phyloP scores from a whole-genome alignment of 2,329 filamentous ascomycete species.

The Plectosphaerella cucumerina region DNA sequence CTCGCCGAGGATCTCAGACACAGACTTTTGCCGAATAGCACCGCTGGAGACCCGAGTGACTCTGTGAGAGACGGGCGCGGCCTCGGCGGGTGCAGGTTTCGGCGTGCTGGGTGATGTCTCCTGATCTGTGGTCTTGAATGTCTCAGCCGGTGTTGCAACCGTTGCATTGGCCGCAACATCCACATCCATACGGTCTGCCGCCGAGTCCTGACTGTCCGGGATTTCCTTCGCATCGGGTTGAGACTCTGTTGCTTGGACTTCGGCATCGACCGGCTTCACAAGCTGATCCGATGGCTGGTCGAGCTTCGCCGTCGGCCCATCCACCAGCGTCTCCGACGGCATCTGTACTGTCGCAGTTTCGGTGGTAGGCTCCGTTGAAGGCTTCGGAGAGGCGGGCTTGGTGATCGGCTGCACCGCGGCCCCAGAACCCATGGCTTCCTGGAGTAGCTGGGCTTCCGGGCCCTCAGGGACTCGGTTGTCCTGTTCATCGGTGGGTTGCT shows the following conservation, averaged over 20 bases:
- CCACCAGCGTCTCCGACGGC: neutral
- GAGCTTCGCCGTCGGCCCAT: neutral
- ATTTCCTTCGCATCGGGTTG: slow-evolving; percentile 19
- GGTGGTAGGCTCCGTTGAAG: neutral
- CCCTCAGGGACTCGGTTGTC: slow-evolving; percentile 19
- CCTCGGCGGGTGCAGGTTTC: slow-evolving; percentile 5
- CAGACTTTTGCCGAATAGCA: slow-evolving; percentile 66
- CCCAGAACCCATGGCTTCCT: slow-evolving; percentile 29
- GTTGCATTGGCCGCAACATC: slow-evolving; percentile 20
- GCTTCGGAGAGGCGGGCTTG: neutral
- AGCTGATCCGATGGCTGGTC: neutral
- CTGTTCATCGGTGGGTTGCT: slow-evolving; percentile 2
- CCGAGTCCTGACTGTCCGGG: slow-evolving; percentile 29
- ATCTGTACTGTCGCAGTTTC: neutral
- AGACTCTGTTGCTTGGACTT: neutral
- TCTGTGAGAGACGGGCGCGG: slow-evolving; percentile 13
- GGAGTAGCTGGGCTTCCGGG: slow-evolving; percentile 39
- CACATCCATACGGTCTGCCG: slow-evolving; percentile 28
- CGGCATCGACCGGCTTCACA: neutral
- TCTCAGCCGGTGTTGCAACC: neutral
- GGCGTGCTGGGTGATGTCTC: neutral
- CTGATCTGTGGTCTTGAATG: neutral
- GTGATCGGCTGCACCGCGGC: slow-evolving; percentile 12
- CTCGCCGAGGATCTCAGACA: slow-evolving; percentile 67
- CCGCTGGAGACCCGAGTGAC: slow-evolving; percentile 68